Conservation (phyloP, 805 yeast species). For the Saccharomycopsis sp. region DNA sequence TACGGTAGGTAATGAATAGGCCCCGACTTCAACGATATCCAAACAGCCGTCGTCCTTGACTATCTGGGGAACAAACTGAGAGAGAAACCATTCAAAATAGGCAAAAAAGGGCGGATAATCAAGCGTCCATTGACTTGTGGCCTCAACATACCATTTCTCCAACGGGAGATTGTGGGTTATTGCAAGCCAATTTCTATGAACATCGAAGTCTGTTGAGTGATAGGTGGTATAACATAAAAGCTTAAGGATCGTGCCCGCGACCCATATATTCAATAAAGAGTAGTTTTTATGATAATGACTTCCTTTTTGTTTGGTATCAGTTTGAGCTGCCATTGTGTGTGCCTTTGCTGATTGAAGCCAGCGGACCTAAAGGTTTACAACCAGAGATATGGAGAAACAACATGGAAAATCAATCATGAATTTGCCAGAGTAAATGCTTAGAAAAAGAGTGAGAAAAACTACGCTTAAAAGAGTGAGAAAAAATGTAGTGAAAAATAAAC, state of each 20-base stretch:
- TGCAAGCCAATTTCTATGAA: constrained; percentile 95
- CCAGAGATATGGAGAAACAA: too few species aligned
- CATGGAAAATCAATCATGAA: too few species aligned
- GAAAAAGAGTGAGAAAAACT: too few species aligned
- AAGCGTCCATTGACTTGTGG: constrained; percentile 81
- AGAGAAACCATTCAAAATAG: constrained; percentile 78
- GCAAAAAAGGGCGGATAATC: constrained; percentile 99
- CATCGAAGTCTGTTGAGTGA: constrained; percentile 94
- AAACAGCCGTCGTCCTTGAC: constrained; percentile 75
- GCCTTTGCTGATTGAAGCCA: too few species aligned
- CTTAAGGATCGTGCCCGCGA: constrained; percentile 54
- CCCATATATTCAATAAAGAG: constrained; percentile 61
- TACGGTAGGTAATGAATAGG: constrained; percentile 72
- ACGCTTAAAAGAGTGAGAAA: too few species aligned
- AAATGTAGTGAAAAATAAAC: background rate
- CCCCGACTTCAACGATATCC: constrained; percentile 56
- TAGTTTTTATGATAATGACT: constrained; percentile 28
- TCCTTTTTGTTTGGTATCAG: background rate
- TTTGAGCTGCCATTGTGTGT: background rate
- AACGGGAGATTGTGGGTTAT: constrained; percentile 74
- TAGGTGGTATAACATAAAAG: constrained; percentile 69
- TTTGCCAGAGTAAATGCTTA: too few species aligned
- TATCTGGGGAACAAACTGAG: constrained; percentile 59
- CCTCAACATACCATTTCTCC: constrained; percentile 74
- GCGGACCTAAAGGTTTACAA: too few species aligned